Evolutionary conservation across 164 flowering plant species (phyloP).

Genomic region (Macadamia integrifolia): DNA sequence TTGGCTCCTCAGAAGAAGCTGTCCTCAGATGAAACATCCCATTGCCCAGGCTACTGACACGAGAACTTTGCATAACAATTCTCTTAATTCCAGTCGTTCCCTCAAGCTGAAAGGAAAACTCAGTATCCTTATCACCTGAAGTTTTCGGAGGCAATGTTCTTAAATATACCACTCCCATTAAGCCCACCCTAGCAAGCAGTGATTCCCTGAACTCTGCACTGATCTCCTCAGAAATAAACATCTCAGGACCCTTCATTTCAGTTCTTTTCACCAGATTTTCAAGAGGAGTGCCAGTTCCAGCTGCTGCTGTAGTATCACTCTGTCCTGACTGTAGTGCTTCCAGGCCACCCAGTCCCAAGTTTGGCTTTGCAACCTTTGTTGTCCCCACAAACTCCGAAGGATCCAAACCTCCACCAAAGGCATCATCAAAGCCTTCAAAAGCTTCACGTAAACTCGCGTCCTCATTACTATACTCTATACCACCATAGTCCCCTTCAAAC

Average conservation of each 20-base stretch:
- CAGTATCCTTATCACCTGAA: constrained; percentile 74
- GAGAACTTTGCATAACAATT: constrained; percentile 62
- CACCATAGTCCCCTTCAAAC: constrained; percentile 96
- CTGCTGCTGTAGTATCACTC: constrained; percentile 26
- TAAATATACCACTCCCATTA: constrained; percentile 70
- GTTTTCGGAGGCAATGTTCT: constrained; percentile 68
- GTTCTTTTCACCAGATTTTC: constrained; percentile 71
- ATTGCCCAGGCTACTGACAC: constrained; percentile 78
- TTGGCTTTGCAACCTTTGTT: constrained; percentile 39
- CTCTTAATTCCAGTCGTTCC: constrained; percentile 69
- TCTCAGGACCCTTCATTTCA: constrained; percentile 93
- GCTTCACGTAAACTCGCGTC: constrained; percentile 69
- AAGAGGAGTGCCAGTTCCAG: constrained; percentile 40
- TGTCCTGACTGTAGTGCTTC: constrained; percentile 60
- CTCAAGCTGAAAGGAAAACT: constrained; percentile 82
- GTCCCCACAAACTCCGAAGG: constrained; percentile 84
- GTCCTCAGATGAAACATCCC: constrained; percentile 89
- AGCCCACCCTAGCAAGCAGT: constrained; percentile 78
- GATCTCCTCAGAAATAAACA: constrained; percentile 72
- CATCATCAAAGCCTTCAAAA: constrained; percentile 83
- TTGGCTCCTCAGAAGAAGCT: constrained; percentile 56
- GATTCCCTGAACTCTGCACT: constrained; percentile 89
- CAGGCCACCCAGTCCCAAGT: constrained; percentile 65
- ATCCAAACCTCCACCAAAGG: constrained; percentile 98
- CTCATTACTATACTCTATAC: constrained; percentile 79